Conservation (phyloP, 441 rosid genomes). For the Codiaeum variegatum region DNA sequence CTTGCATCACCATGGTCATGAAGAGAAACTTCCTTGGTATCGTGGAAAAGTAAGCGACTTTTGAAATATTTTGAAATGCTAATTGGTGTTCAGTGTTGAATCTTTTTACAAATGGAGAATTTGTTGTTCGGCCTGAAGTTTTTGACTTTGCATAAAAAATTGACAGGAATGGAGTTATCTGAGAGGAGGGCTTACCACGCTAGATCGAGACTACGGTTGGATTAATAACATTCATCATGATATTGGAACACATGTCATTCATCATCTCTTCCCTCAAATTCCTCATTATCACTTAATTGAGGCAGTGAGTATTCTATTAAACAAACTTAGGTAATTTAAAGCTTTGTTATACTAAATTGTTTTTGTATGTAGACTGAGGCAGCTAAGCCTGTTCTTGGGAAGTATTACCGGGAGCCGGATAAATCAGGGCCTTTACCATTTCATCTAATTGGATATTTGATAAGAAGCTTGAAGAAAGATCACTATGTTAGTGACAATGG, state of each 20-base stretch:
- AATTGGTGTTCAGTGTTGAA: neutral
- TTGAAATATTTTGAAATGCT: neutral
- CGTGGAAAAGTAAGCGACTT: constrained; percentile 79
- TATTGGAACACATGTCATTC: constrained; percentile 62
- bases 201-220: constrained; percentile 62
- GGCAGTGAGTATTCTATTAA: constrained; percentile 38
- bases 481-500: constrained; percentile 83
- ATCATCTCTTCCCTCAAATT: constrained; percentile 66
- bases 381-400: constrained; percentile 75
- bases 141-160: neutral
- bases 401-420: constrained; percentile 75
- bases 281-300: constrained; percentile 62
- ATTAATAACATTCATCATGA: constrained; percentile 60
- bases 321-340: neutral
- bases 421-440: constrained; percentile 69
- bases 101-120: neutral
- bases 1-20: constrained; percentile 90
- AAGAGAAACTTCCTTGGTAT: constrained; percentile 90
- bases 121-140: neutral
- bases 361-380: constrained; percentile 58
- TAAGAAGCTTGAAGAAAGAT: constrained; percentile 62
- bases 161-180: constrained; percentile 59
- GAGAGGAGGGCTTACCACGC: constrained; percentile 58
- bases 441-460: constrained; percentile 52
- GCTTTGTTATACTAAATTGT: neutral